A percentile compares a stretch with the other conserved stretches of the same genome.
phyloP scores from a whole-genome alignment of 306 rosid species.

The Quercus engelmannii region DNA sequence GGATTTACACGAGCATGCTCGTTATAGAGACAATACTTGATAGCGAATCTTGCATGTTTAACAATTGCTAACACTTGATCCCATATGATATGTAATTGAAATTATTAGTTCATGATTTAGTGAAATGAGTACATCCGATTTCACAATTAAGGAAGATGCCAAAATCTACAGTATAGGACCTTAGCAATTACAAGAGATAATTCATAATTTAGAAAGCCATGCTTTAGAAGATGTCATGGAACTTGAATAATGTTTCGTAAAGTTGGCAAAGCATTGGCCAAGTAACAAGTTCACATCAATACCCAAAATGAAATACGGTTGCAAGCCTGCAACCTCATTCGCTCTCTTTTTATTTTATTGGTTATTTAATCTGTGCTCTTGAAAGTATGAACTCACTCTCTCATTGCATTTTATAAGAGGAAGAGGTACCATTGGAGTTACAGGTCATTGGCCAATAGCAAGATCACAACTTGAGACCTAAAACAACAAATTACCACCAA shows the following conservation, averaged over 20 bases:
- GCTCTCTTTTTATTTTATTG: no score
- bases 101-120: background rate
- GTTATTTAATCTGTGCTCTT: no score
- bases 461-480: no score
- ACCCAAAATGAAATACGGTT: no score
- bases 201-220: background rate
- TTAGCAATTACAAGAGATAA: background rate
- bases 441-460: no score
- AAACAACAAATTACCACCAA: no score
- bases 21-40: conserved; percentile 19
- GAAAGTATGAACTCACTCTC: no score
- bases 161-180: background rate
- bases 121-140: background rate
- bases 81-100: background rate
- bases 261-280: no score
- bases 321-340: no score
- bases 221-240: background rate
- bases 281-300: no score
- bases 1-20: conserved; percentile 38
- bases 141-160: background rate
- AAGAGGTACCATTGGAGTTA: no score
- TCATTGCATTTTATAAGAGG: no score
- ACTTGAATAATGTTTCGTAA: background rate
- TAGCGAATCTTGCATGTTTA: background rate
- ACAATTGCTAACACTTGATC: background rate